Evolutionary conservation across 306 rosid species (phyloP).

Genomic region (Crotalaria pallida): DNA sequence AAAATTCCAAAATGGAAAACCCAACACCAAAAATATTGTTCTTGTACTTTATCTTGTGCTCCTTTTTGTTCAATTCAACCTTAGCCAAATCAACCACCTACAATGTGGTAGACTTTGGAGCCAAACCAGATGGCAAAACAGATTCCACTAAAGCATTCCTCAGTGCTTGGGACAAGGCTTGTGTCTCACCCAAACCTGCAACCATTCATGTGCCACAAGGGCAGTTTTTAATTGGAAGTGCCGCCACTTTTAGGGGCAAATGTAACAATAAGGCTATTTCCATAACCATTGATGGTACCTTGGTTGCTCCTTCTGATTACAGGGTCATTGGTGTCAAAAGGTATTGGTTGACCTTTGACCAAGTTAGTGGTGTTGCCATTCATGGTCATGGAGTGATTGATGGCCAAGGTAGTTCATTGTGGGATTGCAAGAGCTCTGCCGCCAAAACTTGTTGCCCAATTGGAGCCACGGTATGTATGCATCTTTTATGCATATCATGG

Average conservation of each 20-base stretch:
- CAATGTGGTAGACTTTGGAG: conserved; percentile 45
- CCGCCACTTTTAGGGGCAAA: conserved; percentile 15
- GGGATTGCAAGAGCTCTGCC: conserved; percentile 42
- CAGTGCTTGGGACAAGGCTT: conserved; percentile 37
- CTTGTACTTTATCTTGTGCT: neutral
- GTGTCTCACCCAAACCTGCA: conserved; percentile 2
- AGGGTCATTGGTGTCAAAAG: neutral
- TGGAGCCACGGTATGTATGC: conserved; percentile 42
- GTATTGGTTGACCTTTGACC: conserved; percentile 35
- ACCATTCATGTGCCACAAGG: conserved; percentile 39
- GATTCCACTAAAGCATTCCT: conserved; percentile 43
- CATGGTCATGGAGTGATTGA: conserved; percentile 47
- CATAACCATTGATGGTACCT: conserved; percentile 32
- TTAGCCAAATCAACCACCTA: neutral
- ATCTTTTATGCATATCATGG: neutral
- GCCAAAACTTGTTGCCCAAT: conserved; percentile 16
- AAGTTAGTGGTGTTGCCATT: conserved; percentile 31
- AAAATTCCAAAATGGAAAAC: neutral
- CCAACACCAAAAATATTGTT: neutral
- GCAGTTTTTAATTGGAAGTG: conserved; percentile 21
- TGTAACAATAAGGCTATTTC: conserved; percentile 24
- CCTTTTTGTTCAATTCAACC: neutral
- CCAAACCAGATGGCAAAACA: conserved; percentile 25
- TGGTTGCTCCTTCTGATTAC: conserved; percentile 37
- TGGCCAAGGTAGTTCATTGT: conserved; percentile 33